Evolutionary conservation across 257 asterid species (phyloP).

Genomic region (Anisodus tanguticus): DNA sequence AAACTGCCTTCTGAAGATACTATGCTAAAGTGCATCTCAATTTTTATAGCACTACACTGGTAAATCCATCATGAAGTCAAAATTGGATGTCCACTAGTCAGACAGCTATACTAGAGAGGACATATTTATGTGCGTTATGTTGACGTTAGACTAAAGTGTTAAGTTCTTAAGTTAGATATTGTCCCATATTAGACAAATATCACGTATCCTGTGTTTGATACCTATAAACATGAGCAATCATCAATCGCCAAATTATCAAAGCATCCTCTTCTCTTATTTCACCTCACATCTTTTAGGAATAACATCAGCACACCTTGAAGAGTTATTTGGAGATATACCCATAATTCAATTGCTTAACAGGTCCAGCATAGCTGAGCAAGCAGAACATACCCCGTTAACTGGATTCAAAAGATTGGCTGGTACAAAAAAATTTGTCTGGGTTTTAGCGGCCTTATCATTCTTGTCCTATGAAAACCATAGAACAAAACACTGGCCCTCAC

Average conservation of each 20-base stretch:
- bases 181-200: not conserved
- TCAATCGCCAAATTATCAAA: not conserved
- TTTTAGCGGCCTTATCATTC: conserved; percentile 1
- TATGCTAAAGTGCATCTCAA: not conserved
- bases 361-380: conserved; percentile 1
- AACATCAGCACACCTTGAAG: conserved; percentile 20
- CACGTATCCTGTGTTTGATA: not conserved
- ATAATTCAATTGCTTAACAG: conserved; percentile 14
- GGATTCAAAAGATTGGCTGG: conserved; percentile 23
- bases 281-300: conserved; percentile 17
- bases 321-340: not conserved
- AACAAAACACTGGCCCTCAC: conserved; percentile 21
- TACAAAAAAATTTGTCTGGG: not conserved
- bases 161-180: not conserved
- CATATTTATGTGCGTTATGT: not conserved
- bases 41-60: not conserved
- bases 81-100: not conserved
- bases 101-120: not conserved
- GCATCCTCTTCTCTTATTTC: conserved; percentile 7
- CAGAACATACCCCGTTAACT: not conserved
- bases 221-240: not conserved
- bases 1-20: conserved; percentile 12
- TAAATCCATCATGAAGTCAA: conserved; percentile 20
- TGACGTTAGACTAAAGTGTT: not conserved
- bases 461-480: conserved; percentile 17